Evolutionary conservation across 805 yeast species (phyloP).

Genomic region (Lipomyces orientalis): DNA sequence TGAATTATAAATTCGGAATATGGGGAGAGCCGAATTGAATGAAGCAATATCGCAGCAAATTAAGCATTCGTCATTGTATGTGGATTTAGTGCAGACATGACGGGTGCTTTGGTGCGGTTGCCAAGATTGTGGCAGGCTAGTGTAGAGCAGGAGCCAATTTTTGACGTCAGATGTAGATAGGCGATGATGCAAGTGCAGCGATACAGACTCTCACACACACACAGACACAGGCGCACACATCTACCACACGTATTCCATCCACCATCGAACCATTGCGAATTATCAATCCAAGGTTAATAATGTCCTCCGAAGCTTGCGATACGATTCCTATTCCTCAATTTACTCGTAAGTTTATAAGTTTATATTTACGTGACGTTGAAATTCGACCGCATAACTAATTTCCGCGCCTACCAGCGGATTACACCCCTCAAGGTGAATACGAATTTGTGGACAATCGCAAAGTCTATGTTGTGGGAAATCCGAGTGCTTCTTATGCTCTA

Average conservation of each 20-base stretch:
- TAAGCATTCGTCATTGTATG: too few species aligned
- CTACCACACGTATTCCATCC: background rate
- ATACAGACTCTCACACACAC: background rate
- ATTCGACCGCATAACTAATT: background rate
- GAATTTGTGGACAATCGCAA: slow-evolving; percentile 12
- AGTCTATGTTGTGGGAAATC: slow-evolving; percentile 25
- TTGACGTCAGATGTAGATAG: too few species aligned
- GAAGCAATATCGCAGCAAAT: too few species aligned
- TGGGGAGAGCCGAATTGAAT: too few species aligned
- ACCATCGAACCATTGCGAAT: background rate
- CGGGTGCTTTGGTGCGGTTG: too few species aligned
- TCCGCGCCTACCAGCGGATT: slow-evolving; percentile 21
- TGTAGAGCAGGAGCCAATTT: too few species aligned
- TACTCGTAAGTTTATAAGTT: slow-evolving; percentile 18
- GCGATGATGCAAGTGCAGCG: background rate
- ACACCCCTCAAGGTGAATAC: slow-evolving; percentile 24
- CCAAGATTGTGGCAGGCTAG: too few species aligned
- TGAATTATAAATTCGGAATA: too few species aligned
- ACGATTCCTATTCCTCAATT: slow-evolving; percentile 26
- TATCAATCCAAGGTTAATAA: background rate
- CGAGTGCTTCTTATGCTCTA: slow-evolving; percentile 20
- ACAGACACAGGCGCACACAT: too few species aligned
- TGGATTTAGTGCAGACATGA: too few species aligned
- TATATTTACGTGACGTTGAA: background rate
- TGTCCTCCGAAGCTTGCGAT: slow-evolving; percentile 30